Base-by-base conservation (phyloP, 1,284 basidiomycete genomes). In the Cystobasidium slooffiae region DNA sequence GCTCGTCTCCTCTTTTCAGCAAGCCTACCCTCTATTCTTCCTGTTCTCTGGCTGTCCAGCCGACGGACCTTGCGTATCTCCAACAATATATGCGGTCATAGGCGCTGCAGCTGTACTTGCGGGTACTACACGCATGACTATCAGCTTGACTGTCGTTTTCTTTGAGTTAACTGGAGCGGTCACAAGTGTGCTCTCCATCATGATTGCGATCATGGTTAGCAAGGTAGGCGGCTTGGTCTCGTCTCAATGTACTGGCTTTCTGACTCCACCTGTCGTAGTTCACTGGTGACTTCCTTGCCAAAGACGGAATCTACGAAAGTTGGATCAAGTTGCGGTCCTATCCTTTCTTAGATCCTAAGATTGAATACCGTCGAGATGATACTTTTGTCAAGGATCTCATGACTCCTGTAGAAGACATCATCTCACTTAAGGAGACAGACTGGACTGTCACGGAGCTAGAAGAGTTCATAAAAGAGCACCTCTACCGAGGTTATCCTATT, bases 91-190 rank as follows among this genome's bases (percentile, higher is more conserved):
- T 79, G 89, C 91, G 16, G 89, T 92, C 24, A 88, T 93, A 47
- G 91, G 91, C 0, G 91, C 91, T 20, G 88, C 91, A 41, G 89
- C 90, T 1, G 90, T 91, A 86, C 83, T 93, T 0, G 90, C 88
- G 8, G 91, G 91, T 3, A 90, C 92, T 3, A 93, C 91, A 5
- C 84, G 89, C 73, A 92, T 92, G 88, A 92, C 83, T 1, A 80
- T 83, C 47, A 79, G 79, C 47, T 88, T 39, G 87, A 89, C 90
- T 5, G 96, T 98, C 66, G 98, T 99, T 83, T 93, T 98, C 87
- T 93, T 97, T 80, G 96, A 98, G 82, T 86, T 99, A 61, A 99
- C 95, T 0, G 92, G 94, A 77, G 94, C 94, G 0, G 84, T 99
- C 76, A 94, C 93, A 8, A 97, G 98, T 81, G 91, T 89, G 22